Conservation (phyloP, 139 green algal genomes). For the Monoraphidium neglectum region DNA sequence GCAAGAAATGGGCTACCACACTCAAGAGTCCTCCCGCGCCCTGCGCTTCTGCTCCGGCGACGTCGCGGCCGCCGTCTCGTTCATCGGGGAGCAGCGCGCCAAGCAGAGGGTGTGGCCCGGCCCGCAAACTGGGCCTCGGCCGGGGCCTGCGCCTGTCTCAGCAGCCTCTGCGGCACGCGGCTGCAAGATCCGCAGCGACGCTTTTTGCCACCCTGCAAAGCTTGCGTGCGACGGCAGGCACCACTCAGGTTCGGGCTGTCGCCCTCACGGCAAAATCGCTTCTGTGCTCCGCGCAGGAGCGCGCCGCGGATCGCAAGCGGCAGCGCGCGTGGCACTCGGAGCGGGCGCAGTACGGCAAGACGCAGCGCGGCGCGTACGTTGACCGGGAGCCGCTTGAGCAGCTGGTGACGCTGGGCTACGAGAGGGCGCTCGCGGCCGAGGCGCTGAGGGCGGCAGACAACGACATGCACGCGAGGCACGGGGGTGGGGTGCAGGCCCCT, state of each 20-base stretch:
- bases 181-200: too few species aligned
- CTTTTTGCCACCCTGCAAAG: too few species aligned
- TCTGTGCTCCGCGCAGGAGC: conserved; percentile 28
- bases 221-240: too few species aligned
- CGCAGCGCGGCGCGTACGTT: conserved; percentile 40
- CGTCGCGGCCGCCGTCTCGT: conserved; percentile 40
- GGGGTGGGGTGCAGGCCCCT: background rate
- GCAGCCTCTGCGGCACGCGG: too few species aligned
- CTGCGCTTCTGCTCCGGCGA: conserved; percentile 59
- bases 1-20: conserved; percentile 64
- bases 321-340: conserved; percentile 26
- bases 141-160: too few species aligned
- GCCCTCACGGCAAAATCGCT: too few species aligned
- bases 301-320: background rate
- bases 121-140: too few species aligned
- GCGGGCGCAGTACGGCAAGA: conserved; percentile 38
- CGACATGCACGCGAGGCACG: background rate
- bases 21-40: conserved; percentile 38
- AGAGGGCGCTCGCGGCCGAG: conserved; percentile 34
- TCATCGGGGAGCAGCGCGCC: conserved; percentile 50
- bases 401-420: conserved; percentile 36
- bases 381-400: conserved; percentile 40
- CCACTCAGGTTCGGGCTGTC: too few species aligned
- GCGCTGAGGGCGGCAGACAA: conserved; percentile 33
- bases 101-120: conserved; percentile 16